Evolutionary conservation across 2,329 filamentous ascomycete genomes (phyloP), one percentile per base, ranked within the genome.

Genomic region (Colletotrichum sp.): DNA sequence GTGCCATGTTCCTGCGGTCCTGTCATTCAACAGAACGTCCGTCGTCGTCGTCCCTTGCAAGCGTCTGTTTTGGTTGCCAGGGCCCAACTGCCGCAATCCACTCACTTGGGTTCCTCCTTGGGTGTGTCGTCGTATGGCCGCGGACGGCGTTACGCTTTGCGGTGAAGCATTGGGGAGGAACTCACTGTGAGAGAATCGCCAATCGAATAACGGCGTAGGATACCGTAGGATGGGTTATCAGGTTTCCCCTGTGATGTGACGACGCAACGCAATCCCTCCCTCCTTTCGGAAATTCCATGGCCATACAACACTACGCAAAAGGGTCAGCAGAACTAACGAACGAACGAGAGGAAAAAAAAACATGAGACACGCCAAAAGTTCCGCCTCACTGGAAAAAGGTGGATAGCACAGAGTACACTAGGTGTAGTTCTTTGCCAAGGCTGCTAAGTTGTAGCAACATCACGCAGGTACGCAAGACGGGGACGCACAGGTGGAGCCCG

Each of bases 331-430:
- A 36, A 34, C 18, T 12, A 62, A 30, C 16, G 18, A 30, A n/a
- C 8, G 57, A 60, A 28, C 57, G 16, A 75, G 44, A 44, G 71
- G n/a, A 39, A 63, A 69, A 49, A 44, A 49, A 49, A 49, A 49
- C n/a, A 44, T 76, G 73, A 76, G 73, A 76, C 73, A 68, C 69
- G 73, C 73, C 73, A 72, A 72, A 76, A 76, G 73, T 72, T 49
- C 73, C 73, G 73, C 73, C 63, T 76, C 55, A 49, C 64, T 76
- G 73, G 73, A 68, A 72, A 60, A 59, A 73, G 69, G 69, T 72
- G 69, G 69, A 34, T 39, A 39, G 16, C 36, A 39, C 36, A 39
- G 36, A 39, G 36, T 5, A 39, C 36, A 5, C 36, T 39, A 39
- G 26, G 62, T 26, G 39, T 32, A 49, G 9, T 21, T 44, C 26